Conservation (phyloP, 2,329 filamentous ascomycete genomes). For the Fusarium piperis region DNA sequence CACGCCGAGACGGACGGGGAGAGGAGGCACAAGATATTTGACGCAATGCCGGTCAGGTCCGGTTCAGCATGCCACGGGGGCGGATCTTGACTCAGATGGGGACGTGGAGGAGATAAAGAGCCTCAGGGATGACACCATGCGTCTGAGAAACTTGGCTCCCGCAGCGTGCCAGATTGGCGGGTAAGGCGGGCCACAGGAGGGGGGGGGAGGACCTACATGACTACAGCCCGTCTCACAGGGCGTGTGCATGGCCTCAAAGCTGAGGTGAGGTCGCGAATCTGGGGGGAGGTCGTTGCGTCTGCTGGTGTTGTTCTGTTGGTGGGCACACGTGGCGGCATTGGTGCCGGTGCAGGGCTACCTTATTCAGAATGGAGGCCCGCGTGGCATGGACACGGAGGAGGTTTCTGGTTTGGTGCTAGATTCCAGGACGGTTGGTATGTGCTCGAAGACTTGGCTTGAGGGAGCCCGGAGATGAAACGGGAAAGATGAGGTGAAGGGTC, state of each 20-base stretch:
- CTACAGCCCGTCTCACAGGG: background rate
- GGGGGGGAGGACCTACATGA: background rate
- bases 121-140: background rate
- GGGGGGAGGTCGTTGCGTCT: background rate
- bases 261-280: conserved; percentile 1
- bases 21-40: background rate
- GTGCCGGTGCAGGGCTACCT: conserved; percentile 17
- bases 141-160: conserved; percentile 4
- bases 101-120: background rate
- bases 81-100: conserved; percentile 7
- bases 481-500: background rate
- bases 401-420: conserved; percentile 20
- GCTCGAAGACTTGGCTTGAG: conserved; percentile 2
- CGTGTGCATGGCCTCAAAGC: background rate
- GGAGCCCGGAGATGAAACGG: conserved; percentile 6
- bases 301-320: conserved; percentile 4
- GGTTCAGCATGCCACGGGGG: background rate
- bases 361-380: conserved; percentile 20
- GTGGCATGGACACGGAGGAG: conserved; percentile 22
- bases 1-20: conserved; percentile 15
- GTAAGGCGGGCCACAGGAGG: background rate
- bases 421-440: background rate
- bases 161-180: conserved; percentile 21
- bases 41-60: background rate
- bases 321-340: conserved; percentile 26